These are phyloP conservation scores for Rosa persica DNA, from an alignment of 306 rosid species.

Conservation along the genomic window DNA sequence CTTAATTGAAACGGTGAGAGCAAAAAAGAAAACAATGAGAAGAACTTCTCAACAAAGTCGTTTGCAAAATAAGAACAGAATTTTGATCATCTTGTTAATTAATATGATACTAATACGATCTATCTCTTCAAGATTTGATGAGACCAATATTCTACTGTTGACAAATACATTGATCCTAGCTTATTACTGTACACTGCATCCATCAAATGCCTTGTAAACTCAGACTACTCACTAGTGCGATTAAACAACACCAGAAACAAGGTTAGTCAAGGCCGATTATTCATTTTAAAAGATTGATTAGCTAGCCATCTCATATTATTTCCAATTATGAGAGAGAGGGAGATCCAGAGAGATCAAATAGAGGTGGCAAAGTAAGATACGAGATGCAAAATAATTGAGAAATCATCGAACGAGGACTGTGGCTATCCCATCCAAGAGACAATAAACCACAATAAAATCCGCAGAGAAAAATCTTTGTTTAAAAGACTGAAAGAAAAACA, in stretches of 20 bases:
- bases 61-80: not conserved
- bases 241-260: not conserved
- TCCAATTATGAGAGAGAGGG: constrained; percentile 4
- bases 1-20: not conserved
- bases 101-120: not conserved
- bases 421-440: constrained; percentile 38
- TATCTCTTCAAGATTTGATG: not conserved
- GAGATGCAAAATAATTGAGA: constrained; percentile 23
- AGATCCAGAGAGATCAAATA: not conserved
- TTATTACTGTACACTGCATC: not conserved
- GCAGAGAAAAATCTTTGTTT: constrained; percentile 18
- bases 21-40: not conserved
- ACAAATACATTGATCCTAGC: not conserved
- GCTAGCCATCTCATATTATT: not conserved
- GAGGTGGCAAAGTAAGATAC: not conserved
- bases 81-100: not conserved
- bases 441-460: constrained; percentile 25
- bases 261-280: constrained; percentile 22
- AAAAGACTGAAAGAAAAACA: not conserved
- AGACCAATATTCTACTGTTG: not conserved
- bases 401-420: constrained; percentile 32
- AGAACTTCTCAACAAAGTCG: not conserved
- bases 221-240: not conserved
- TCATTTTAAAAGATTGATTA: not conserved
- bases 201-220: constrained; percentile 14